Evolutionary conservation across 345 rosid species (phyloP), one percentile per base, ranked within the genome.

Genomic region (Camelina hispida): DNA sequence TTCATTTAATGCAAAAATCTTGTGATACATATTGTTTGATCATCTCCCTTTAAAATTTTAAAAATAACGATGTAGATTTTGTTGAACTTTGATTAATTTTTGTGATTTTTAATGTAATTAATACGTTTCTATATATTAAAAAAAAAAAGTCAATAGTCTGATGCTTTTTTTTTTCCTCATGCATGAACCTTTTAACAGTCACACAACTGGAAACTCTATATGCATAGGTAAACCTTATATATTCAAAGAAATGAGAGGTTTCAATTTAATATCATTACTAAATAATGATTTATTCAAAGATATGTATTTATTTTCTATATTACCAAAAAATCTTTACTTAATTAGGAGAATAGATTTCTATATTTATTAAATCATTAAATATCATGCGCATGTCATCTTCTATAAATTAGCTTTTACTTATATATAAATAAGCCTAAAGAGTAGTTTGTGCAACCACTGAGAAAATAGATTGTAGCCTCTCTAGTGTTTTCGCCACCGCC

Each of bases 241-340:
- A 42, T 44, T 42, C 4, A 65, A 46, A 44, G 20, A 74, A 56
- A 20, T 20, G 20, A 64, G 12, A 30, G 48, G 50, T 47, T 34
- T 35, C 5, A 16, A 57, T 12, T 47, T 23, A 12, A 7, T 66
- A 30, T 37, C 60, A 12, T 37, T 40, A 28, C 32, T 13, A 35
- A 35, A 66, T n/a, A 37, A 48, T 48, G 68, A 40, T 67, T 38
- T 14, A 6, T 17, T 30, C 23, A 4, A 37, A 48, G 17, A 9
- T 48, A 48, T 14, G 51, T 23, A 47, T 66, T 57, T 54, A 28
- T 9, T 48, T 60, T 20, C 6, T 11, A 3, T 35, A 44, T 9
- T 1, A 59, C 50, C 42, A 74, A 34, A 74, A 74, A 58, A 48
- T 37, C n/a, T 48, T 28, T 67, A 67, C 78, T 67, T 57, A 2